Base-by-base conservation (phyloP, 768 basidiomycete genomes). In the Dictyophora rubrovolvata region DNA sequence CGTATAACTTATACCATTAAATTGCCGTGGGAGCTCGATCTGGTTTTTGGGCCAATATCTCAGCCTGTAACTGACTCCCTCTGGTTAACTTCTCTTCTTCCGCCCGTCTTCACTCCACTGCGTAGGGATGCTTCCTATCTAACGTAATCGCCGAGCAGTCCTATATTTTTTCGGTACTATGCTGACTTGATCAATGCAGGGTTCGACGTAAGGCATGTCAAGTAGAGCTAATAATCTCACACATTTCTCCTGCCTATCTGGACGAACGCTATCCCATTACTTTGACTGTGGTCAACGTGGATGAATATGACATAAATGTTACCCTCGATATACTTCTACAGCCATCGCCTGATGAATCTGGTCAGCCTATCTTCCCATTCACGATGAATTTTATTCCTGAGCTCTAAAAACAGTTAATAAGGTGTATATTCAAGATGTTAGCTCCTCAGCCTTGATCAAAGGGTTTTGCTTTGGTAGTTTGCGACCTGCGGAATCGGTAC, bases 241-340 rank as follows among this genome's bases (percentile, higher is more conserved):
- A 92, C 59, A 71, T 78, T 0, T 69, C 78, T 1, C 87, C 88
- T 0, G 91, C 90, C 0, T 89, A 86, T 68, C 69, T 95, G 36
- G 85, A 88, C 62, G 94, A 96, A 69, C 77, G 79, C 49, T 89
- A 87, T 65, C 84, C 87, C 0, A 85, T 97, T 63, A 67, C 69
- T 11, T 74, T 97, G 47, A 75, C 81, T 50, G 76, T 95, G 14
- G 79, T 72, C 4, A 96, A 93, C 66, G 66, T 72, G 5, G 93
- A 96, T 67, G 79, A 81, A 50, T 75, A 82, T 18, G 77, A 83
- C 22, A 70, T 97, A 11, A 82, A 88, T 16, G 71, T 90, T 12
- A 72, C 77, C 5, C 73, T 92, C 10, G 88, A 93, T 57, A 78
- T 89, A 5, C 74, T 95, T 59, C 70, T 97, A 35, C 90, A 91